phyloP scores from a whole-genome alignment of 768 basidiomycete species.

The Pleurotus citrinopileatus region DNA sequence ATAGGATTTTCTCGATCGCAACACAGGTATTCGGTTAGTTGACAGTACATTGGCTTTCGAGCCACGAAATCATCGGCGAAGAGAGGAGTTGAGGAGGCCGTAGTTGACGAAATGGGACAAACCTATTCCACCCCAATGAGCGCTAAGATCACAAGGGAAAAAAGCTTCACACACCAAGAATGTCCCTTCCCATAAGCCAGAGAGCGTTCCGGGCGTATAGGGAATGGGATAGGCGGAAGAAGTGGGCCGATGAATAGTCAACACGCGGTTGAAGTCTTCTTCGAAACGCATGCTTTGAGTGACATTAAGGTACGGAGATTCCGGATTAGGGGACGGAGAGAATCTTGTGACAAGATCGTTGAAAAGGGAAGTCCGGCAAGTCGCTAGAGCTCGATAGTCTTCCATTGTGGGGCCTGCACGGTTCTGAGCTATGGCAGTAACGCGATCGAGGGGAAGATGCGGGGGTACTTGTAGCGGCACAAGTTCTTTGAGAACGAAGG shows the following conservation, averaged over 20 bases:
- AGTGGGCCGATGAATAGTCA: slow-evolving; percentile 21
- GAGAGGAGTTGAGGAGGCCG: slow-evolving; percentile 11
- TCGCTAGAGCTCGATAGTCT: slow-evolving; percentile 43
- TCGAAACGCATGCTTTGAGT: slow-evolving; percentile 30
- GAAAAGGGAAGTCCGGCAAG: slow-evolving; percentile 46
- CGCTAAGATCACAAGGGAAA: slow-evolving; percentile 8
- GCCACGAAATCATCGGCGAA: slow-evolving; percentile 31
- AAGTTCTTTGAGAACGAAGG: slow-evolving; percentile 49
- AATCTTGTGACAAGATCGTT: slow-evolving; percentile 32
- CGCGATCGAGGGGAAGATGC: slow-evolving; percentile 49
- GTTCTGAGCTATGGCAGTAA: slow-evolving; percentile 38
- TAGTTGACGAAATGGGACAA: slow-evolving; percentile 9
- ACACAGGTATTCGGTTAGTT: slow-evolving; percentile 41
- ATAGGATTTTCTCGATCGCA: slow-evolving; percentile 36
- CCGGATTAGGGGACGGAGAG: slow-evolving; percentile 2
- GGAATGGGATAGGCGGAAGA: slow-evolving; percentile 19
- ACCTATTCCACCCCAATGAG: background rate
- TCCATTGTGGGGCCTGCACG: slow-evolving; percentile 52
- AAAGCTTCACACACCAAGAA: slow-evolving; percentile 44
- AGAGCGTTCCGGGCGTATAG: slow-evolving; percentile 43
- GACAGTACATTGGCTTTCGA: slow-evolving; percentile 49
- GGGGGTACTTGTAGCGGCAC: slow-evolving; percentile 40
- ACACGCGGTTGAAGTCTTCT: slow-evolving; percentile 34
- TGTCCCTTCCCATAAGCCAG: slow-evolving; percentile 60
- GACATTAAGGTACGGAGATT: slow-evolving; percentile 12